These are phyloP conservation scores for Tritrichomonas foetus DNA, from an alignment of 208 protist species.

Conservation along the genomic window DNA sequence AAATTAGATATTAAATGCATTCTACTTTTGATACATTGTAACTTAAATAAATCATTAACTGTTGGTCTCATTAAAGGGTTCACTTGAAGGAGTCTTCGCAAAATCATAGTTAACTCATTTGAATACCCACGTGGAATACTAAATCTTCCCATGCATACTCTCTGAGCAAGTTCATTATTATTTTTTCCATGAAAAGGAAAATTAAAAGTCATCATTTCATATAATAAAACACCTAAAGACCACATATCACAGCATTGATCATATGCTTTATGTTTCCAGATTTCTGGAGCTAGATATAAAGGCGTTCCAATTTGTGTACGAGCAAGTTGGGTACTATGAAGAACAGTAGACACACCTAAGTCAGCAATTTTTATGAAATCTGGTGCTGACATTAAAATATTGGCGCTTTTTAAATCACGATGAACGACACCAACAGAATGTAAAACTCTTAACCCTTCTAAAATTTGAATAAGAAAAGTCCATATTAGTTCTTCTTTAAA, in stretches of 20 bases:
- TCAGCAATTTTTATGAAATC: slow-evolving; percentile 4
- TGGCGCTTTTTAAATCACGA: too few species aligned
- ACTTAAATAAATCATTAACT: neutral
- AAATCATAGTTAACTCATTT: neutral
- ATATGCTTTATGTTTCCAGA: slow-evolving; percentile 58
- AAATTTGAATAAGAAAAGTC: neutral
- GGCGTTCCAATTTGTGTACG: slow-evolving; percentile 19
- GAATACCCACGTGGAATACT: neutral
- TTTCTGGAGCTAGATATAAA: slow-evolving; percentile 63
- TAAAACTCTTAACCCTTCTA: neutral
- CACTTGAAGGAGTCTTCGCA: neutral
- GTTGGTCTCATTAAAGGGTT: neutral
- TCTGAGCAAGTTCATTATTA: neutral
- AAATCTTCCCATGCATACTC: neutral
- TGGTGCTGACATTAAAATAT: neutral
- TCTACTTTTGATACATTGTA: neutral
- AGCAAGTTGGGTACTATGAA: neutral
- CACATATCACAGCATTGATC: slow-evolving; percentile 62
- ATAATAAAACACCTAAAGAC: too few species aligned
- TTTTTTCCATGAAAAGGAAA: neutral
- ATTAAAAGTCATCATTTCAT: slow-evolving; percentile 54
- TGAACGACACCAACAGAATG: neutral
- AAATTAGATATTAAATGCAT: neutral
- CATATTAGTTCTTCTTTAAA: neutral
- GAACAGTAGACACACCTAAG: slow-evolving; percentile 3